Percentiles rank a stretch among this genome's conserved stretches.
Conservation (phyloP, 805 yeast species). For the Komagataella phaffii region DNA sequence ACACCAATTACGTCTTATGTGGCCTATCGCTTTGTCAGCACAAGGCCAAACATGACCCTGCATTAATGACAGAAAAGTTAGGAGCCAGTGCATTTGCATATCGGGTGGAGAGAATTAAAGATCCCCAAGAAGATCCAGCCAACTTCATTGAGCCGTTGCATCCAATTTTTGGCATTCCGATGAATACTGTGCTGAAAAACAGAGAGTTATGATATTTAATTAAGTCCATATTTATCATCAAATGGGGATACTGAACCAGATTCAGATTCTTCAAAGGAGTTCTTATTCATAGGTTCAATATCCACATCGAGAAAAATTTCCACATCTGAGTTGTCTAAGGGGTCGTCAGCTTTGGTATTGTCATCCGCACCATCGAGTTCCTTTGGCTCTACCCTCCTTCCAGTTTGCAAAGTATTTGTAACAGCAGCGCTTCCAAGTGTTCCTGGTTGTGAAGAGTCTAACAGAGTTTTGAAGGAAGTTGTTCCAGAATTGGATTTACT, state of each 20-base stretch:
- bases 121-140: not conserved
- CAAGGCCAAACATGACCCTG: not conserved
- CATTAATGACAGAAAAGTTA: not conserved
- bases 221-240: not conserved
- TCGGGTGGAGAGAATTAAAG: not conserved
- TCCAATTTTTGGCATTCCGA: not conserved
- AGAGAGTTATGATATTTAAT: not conserved
- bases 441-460: not conserved
- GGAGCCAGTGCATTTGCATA: not conserved
- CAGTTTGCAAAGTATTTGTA: not conserved
- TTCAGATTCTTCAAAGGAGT: not conserved
- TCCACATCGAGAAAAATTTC: not conserved
- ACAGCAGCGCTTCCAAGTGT: not conserved
- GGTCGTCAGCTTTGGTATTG: not conserved
- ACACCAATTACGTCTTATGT: slow-evolving; percentile 70
- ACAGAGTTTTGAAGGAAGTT: not conserved
- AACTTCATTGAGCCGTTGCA: not conserved
- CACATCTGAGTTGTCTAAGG: not conserved
- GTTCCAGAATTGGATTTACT: not conserved
- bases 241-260: not conserved
- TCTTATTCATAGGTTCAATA: not conserved
- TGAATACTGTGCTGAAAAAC: not conserved
- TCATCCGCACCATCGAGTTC: not conserved
- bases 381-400: not conserved
- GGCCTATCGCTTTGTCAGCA: slow-evolving; percentile 60